Evolutionary conservation across 2,329 filamentous ascomycete genomes (phyloP), one percentile per base, ranked within the genome.

Genomic region (Dryadomyces quercus-mongolicae): DNA sequence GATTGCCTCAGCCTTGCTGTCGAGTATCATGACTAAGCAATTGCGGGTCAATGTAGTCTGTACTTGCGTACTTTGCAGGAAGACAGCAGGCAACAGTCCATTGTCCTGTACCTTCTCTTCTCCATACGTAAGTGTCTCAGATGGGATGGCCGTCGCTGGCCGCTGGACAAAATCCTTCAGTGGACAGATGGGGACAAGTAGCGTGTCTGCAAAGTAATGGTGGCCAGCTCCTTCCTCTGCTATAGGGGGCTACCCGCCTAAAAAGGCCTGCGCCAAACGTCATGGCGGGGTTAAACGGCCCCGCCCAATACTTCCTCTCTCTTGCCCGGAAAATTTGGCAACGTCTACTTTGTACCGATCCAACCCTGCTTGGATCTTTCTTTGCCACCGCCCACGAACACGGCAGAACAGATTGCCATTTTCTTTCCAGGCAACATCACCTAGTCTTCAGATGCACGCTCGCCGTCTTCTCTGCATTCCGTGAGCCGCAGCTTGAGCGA

Each of bases 271-370:
- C 38, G 22, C 22, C 10, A 52, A 51, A 53, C 52, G 52, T 53
- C 52, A 53, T 53, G 52, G 45, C 45, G 52, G 42, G 40, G 40
- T 52, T 40, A 40, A 16, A 40, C 12, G 31, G 49, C 38, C 38
- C 38, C 21, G 38, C 38, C 49, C 15, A 18, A 18, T 22, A 36
- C 20, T 21, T 16, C 12, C 44, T 13, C 42, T 3, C 7, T 15
- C 10, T 10, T 36, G 25, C 9, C 10, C 3, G 48, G 25, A 49
- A 49, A 34, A 49, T 22, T 16, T 20, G 44, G 20, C 44, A 5
- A 22, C 36, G 36, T 16, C 15, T 16, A n/a, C 36, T 40, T 12
- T 16, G 25, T 31, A 31, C 25, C 25, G 25, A 31, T 5, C 25
- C 25, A 31, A 31, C 25, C 25, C 8, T 31, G 25, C 36, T 16